Evolutionary conservation across 257 asterid species (phyloP), one percentile per base, ranked within the genome.

Genomic region (Voacanga thouarsii): DNA sequence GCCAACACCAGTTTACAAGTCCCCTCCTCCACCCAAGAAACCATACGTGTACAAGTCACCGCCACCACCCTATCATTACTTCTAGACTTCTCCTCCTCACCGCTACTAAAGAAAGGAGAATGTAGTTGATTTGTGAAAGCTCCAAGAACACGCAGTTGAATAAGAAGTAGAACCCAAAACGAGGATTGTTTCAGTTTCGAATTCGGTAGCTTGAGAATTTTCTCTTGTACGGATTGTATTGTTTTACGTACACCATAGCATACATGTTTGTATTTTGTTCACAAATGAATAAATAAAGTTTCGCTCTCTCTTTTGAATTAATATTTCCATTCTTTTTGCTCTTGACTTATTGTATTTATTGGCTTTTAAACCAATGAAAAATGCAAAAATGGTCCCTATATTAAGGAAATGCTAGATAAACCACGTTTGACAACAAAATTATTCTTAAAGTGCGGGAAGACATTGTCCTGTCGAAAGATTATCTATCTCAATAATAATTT

Each of bases 1-100:
- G 16, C 59, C 59, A 15, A n/a, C 59, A 53, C 59, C 59, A 1
- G 59, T 53, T 53, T 53, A 53, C 59, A 53, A 53, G 5, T 53
- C 59, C 23, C 59, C 59, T 15, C 59, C 59, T 53, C 59, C 59
- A 14, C 59, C 59, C 21, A 53, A 53, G 23, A 53, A 53, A 14
- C 59, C 59, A 0, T 53, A 53, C 12, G 9, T 64, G 0, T 60
- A 74, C 53, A 74, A 74, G 39, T 49, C 55, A 2, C 55, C 70
- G 16, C 78, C 71, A 21, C 79, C 79, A 63, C 79, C 71, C 51
- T 55, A 24, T 45, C 71, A 43, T 63, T 61, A 41, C 41, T 5
- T 11, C 39, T 61, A 59, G 33, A 41, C 19, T 12, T 75, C 78
- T 12, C 71, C 78, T 57, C 78, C 71, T 19, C 51, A 12, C 5